Evolutionary conservation across 192 early-diverging fungal species (phyloP).

Genomic region (Podochytrium sp.): DNA sequence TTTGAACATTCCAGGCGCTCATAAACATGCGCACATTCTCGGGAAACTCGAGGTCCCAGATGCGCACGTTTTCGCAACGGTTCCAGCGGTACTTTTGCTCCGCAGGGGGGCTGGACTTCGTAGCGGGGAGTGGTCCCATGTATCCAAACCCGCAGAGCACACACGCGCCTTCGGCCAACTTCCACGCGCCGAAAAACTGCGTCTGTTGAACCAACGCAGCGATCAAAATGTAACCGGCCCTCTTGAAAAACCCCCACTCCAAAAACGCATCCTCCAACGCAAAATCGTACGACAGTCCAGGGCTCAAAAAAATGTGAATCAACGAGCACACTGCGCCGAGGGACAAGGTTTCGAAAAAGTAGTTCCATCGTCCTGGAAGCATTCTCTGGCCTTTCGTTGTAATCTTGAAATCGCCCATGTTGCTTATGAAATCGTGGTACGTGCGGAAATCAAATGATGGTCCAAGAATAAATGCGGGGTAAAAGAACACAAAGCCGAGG

Average conservation of each 20-base stretch:
- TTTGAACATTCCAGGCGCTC: slow-evolving; percentile 86
- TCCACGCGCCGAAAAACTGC: slow-evolving; percentile 69
- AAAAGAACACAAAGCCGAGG: slow-evolving; percentile 38
- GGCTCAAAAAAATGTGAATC: background rate
- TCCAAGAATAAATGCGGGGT: slow-evolving; percentile 29
- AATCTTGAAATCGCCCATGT: background rate
- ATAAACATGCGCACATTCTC: slow-evolving; percentile 52
- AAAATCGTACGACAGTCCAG: slow-evolving; percentile 6
- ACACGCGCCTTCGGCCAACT: slow-evolving; percentile 86
- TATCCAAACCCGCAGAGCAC: slow-evolving; percentile 82
- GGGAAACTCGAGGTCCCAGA: slow-evolving; percentile 65
- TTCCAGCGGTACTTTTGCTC: slow-evolving; percentile 63
- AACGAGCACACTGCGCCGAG: slow-evolving; percentile 5
- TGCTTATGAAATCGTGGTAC: slow-evolving; percentile 23
- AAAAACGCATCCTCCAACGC: slow-evolving; percentile 3
- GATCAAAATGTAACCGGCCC: slow-evolving; percentile 52
- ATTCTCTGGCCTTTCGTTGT: background rate
- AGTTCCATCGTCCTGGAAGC: slow-evolving; percentile 21
- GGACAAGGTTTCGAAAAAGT: slow-evolving; percentile 6
- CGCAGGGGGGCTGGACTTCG: too few relatives aligned
- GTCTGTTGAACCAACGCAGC: slow-evolving; percentile 60
- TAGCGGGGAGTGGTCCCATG: slow-evolving; percentile 64
- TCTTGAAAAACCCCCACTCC: background rate
- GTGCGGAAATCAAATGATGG: slow-evolving; percentile 30
- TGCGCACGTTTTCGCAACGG: slow-evolving; percentile 75